Percentiles rank a stretch among this genome's conserved stretches.
Evolutionary conservation across 441 rosid species (phyloP).

Genomic region (Adansonia gregorii): DNA sequence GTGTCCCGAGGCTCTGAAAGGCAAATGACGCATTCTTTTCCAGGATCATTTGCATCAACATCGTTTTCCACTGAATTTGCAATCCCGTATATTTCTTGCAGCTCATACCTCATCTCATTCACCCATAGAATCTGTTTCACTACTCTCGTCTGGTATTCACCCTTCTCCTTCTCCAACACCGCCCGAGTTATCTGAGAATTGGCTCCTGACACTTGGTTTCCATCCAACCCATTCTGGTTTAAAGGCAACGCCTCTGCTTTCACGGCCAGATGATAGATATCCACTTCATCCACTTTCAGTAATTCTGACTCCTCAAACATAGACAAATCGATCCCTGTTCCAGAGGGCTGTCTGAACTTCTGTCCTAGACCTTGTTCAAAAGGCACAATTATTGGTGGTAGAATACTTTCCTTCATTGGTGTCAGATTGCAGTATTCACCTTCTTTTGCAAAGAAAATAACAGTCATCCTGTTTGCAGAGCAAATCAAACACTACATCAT

Average conservation of each 20-base stretch:
- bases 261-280: constrained; percentile 72
- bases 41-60: constrained; percentile 77
- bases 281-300: constrained; percentile 46
- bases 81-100: constrained; percentile 95
- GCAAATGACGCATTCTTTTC: constrained; percentile 96
- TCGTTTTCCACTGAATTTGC: constrained; percentile 80
- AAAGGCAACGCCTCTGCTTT: constrained; percentile 74
- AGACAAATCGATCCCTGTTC: constrained; percentile 76
- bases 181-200: constrained; percentile 83
- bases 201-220: constrained; percentile 43
- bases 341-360: constrained; percentile 77
- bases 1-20: constrained; percentile 94
- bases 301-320: constrained; percentile 68
- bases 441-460: constrained; percentile 87
- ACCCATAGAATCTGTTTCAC: constrained; percentile 90
- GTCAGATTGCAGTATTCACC: constrained; percentile 64
- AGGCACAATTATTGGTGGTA: constrained; percentile 64
- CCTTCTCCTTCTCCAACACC: constrained; percentile 80
- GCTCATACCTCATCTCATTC: constrained; percentile 66
- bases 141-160: constrained; percentile 64
- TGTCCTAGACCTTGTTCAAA: constrained; percentile 87
- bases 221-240: constrained; percentile 51
- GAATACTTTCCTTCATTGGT: constrained; percentile 61
- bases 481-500: constrained; percentile 16
- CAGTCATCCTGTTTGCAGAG: constrained; percentile 58